A percentile compares a stretch with the other conserved stretches of the same genome.
Evolutionary conservation across 495 filamentous ascomycete species (phyloP).

Genomic region (Saxispiralis lemnorum): DNA sequence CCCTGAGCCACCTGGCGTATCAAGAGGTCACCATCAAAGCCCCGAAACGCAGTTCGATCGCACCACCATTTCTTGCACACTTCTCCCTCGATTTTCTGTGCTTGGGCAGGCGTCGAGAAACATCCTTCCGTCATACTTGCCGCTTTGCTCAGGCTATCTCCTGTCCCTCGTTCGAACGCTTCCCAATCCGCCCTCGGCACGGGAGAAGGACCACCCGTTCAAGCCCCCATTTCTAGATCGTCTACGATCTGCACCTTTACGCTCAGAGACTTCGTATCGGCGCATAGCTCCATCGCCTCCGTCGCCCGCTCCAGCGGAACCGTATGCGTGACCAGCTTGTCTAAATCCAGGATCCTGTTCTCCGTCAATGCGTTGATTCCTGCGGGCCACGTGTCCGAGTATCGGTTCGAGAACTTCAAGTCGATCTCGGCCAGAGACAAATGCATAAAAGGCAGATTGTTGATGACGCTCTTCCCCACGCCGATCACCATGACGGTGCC

Average conservation of each 20-base stretch:
- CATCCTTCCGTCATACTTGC: too few relatives aligned
- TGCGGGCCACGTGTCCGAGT: slow-evolving; percentile 16
- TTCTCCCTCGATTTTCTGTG: too few relatives aligned
- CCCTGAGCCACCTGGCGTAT: too few relatives aligned
- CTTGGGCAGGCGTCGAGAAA: too few relatives aligned
- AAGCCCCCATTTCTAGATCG: not conserved
- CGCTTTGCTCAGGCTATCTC: too few relatives aligned
- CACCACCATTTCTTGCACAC: too few relatives aligned
- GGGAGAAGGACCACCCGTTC: too few relatives aligned
- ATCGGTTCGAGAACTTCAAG: slow-evolving; percentile 17
- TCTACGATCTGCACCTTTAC: slow-evolving; percentile 19
- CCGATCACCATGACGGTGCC: slow-evolving; percentile 17
- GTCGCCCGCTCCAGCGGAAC: slow-evolving; percentile 13
- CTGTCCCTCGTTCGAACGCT: too few relatives aligned
- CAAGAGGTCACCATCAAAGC: too few relatives aligned
- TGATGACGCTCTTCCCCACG: slow-evolving; percentile 13
- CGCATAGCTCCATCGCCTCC: slow-evolving; percentile 14
- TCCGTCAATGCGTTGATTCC: slow-evolving; percentile 17
- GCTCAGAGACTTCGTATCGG: slow-evolving; percentile 7
- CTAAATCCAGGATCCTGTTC: slow-evolving; percentile 14
- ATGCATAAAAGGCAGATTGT: slow-evolving; percentile 17
- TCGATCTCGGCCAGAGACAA: slow-evolving; percentile 15
- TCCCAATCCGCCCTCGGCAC: too few relatives aligned
- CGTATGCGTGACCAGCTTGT: slow-evolving; percentile 17
- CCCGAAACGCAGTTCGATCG: too few relatives aligned